These are phyloP conservation scores for Penicillium sp. DNA, from an alignment of 2,329 filamentous ascomycete genomes.

Conservation along the genomic window DNA sequence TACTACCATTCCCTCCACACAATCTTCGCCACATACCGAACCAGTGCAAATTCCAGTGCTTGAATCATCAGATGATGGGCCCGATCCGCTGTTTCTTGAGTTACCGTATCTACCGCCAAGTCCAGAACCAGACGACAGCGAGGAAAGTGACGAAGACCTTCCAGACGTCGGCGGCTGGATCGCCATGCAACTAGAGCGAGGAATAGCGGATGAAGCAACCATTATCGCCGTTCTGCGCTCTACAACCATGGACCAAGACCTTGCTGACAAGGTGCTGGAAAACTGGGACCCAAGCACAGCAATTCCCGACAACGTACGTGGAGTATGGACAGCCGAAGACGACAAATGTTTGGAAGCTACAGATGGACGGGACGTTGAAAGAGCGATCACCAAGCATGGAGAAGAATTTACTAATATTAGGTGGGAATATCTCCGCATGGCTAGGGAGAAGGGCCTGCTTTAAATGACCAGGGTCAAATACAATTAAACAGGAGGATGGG, in stretches of 20 bases:
- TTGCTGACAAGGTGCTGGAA: slow-evolving; percentile 37
- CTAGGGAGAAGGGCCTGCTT: slow-evolving; percentile 21
- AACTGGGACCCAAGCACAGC: slow-evolving; percentile 28
- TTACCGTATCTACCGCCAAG: slow-evolving; percentile 30
- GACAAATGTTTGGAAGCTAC: slow-evolving; percentile 36
- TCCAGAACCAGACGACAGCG: slow-evolving; percentile 27
- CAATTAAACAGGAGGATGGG: neutral
- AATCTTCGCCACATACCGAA: neutral
- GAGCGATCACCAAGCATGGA: slow-evolving; percentile 45
- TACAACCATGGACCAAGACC: slow-evolving; percentile 39
- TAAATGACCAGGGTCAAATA: neutral
- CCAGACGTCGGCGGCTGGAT: slow-evolving; percentile 40
- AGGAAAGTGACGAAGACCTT: slow-evolving; percentile 29
- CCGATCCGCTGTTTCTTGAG: slow-evolving; percentile 26
- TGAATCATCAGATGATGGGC: slow-evolving; percentile 1
- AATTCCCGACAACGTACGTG: slow-evolving; percentile 40
- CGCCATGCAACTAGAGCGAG: slow-evolving; percentile 28
- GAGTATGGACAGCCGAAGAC: slow-evolving; percentile 48
- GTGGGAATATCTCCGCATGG: slow-evolving; percentile 36
- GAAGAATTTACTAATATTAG: slow-evolving; percentile 31
- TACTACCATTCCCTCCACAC: neutral
- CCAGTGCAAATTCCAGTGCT: neutral
- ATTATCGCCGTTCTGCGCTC: slow-evolving; percentile 35
- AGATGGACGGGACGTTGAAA: slow-evolving; percentile 33
- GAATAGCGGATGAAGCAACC: slow-evolving; percentile 29